A percentile compares a stretch with the other conserved stretches of the same genome.
Evolutionary conservation across 805 yeast genomes (phyloP).

Genomic region (Kuraishia capsulata): DNA sequence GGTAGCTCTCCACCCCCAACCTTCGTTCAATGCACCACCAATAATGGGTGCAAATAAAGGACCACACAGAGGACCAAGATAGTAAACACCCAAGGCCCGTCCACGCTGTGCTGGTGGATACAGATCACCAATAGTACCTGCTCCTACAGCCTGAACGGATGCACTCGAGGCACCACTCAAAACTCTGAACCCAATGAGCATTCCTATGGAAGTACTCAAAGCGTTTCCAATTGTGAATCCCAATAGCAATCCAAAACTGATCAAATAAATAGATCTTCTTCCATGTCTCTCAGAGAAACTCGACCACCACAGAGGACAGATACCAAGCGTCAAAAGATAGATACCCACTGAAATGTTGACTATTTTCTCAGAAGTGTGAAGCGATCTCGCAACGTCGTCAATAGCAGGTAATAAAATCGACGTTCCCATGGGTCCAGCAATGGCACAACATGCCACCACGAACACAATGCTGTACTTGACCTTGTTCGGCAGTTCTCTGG

Average conservation of each 20-base stretch:
- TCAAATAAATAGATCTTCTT: constrained; percentile 61
- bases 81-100: constrained; percentile 68
- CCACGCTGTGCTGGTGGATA: constrained; percentile 65
- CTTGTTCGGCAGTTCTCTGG: constrained; percentile 47
- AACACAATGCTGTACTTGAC: constrained; percentile 49
- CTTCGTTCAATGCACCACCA: constrained; percentile 65
- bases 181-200: constrained; percentile 61
- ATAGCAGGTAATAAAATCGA: constrained; percentile 78
- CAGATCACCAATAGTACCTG: constrained; percentile 77
- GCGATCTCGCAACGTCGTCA: constrained; percentile 41
- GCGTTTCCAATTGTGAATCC: constrained; percentile 71
- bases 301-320: constrained; percentile 88
- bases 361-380: constrained; percentile 46
- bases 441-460: constrained; percentile 63
- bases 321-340: constrained; percentile 63
- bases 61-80: constrained; percentile 74
- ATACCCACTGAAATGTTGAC: constrained; percentile 79
- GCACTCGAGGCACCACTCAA: constrained; percentile 77
- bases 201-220: constrained; percentile 46
- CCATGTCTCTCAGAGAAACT: constrained; percentile 69
- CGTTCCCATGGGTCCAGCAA: constrained; percentile 86
- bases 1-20: constrained; percentile 85
- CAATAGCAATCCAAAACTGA: constrained; percentile 54
- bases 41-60: constrained; percentile 73
- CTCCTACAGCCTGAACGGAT: constrained; percentile 83